Evolutionary conservation across 192 early-diverging fungal genomes (phyloP), one percentile per base, ranked within the genome.

Genomic region (Backusella psychrophila): DNA sequence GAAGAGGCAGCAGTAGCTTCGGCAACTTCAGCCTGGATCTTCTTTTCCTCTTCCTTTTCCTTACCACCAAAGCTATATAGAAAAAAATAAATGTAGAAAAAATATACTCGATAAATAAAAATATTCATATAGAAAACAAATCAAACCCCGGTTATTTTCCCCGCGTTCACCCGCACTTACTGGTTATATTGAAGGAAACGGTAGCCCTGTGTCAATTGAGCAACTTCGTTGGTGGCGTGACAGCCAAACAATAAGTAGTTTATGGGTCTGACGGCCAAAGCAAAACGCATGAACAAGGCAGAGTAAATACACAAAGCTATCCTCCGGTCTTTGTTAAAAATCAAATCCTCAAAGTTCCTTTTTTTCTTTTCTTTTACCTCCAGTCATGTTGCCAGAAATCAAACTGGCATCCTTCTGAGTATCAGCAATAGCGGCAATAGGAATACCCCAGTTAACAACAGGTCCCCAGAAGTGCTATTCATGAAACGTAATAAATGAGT

Each of bases 371-470:
- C 6, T 73, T 68, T 63, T 78, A 92, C 91, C 92, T 19, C 78
- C 76, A 38, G 97, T 99, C 97, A 99, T 99, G 73, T 96, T 98
- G 67, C 94, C 93, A 35, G 91, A 93, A 80, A 99, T 99, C 78
- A 93, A 84, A 73, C 96, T 95, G 9, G 96, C 94, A 70, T 93
- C 93, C 81, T 96, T 95, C 73, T 93, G 89, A 70, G 89, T 91
- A 81, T 99, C 97, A 49, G 94, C 93, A 73, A 98, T 94, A 9
- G 97, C 97, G 36, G 96, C 97, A 34, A 99, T 73, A 59, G 97
- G 97, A 69, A 99, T 90, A 65, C 97, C 97, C 97, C 97, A 94
- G 86, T 94, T 95, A 70, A 91, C 94, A 15, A 88, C 87, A 44
- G 87, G 87, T 78, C 87, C 87, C 87, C 87, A 88, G 72, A 88